Evolutionary conservation across 2,329 filamentous ascomycete species (phyloP), one percentile per base, ranked within the genome.

Genomic region (Fusarium compactum): DNA sequence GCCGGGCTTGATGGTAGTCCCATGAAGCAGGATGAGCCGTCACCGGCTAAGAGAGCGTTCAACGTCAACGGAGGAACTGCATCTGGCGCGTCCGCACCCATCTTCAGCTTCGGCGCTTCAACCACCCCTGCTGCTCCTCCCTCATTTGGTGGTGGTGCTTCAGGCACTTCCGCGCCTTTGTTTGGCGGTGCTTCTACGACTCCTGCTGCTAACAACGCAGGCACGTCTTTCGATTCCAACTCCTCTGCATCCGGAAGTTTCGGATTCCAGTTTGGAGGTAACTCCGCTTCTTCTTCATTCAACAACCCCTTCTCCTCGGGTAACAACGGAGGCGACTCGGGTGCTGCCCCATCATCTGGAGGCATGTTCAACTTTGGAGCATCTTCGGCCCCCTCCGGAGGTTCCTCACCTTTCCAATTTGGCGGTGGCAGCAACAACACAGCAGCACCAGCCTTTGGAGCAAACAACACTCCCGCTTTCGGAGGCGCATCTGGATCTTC

Each of bases 1-100:
- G 73, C 78, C 22, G 60, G 80, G 64, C 85, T 86, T 70, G 79
- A 77, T 51, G 80, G 80, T 32, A 82, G 81, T 55, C 80, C 80
- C 18, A 81, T 85, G 74, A 83, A 84, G 67, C 80, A 85, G 61
- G 80, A 83, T 60, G 78, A 76, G 8, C 75, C 78, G 9, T 81
- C 80, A 5, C 78, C 79, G 15, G 79, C 78, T 11, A 82, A 82
- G 76, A 80, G 77, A 61, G 58, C 74, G 2, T 78, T 78, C 47
- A 71, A 69, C 41, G 75, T 78, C 46, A 71, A 69, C 41, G 76
- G 76, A n/a, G 74, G 63, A 32, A 73, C 54, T 43, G 66, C 71
- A 12, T 58, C 62, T 20, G 68, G 70, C 29, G 62, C 75, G 2
- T 62, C 78, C 18, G 63, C 78, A 16, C 75, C 80, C 7, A 58